Evolutionary conservation across 352 stramenopile genomes (phyloP), one percentile per base, ranked within the genome.

Genomic region (Phytophthora rubi): DNA sequence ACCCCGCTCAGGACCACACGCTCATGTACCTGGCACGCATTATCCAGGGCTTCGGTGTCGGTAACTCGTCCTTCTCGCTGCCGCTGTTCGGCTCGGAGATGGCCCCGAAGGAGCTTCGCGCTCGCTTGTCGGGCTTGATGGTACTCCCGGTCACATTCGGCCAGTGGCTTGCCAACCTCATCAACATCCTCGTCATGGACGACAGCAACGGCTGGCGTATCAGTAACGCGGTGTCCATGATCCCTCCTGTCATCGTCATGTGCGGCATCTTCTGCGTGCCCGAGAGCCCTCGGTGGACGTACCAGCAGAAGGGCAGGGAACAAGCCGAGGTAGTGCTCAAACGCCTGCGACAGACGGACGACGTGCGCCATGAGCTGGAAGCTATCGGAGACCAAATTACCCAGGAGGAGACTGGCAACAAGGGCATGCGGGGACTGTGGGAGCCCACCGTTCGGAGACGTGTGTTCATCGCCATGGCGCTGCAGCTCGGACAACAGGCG

Each of bases 401-500:
- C 5, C 62, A 72, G 30, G 76, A 80, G 59, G 59, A 68, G 16
- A 65, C 62, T 6, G 60, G 54, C 9, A 67, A 75, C 52, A 73
- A 75, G 44, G 74, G 73, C 6, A 63, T 68, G 51, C 65, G 26
- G 2, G 73, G 76, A 6, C 66, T 83, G 23, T 73, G 53, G 52
- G 74, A 78, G 30, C 68, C 58, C 2, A 71, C 65, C 7, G 37
- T 81, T n/a, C 64, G 67, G n/a, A 68, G 62, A 62, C 68, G 68
- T 9, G 62, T 77, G 7, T 49, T 83, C 60, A 80, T 77, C 42
- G 66, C 61, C 52, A 80, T 77, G 62, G 42, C 59, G 28, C 64
- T 88, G 18, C 80, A 84, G 55, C 52, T 84, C 16, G 69, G 83
- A 23, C 77, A 84, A 30, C 61, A 86, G 32, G 56, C 80, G 0